Percentiles rank a stretch among this genome's conserved stretches.
phyloP scores from a whole-genome alignment of 257 asterid species.

The Petunia secreta region DNA sequence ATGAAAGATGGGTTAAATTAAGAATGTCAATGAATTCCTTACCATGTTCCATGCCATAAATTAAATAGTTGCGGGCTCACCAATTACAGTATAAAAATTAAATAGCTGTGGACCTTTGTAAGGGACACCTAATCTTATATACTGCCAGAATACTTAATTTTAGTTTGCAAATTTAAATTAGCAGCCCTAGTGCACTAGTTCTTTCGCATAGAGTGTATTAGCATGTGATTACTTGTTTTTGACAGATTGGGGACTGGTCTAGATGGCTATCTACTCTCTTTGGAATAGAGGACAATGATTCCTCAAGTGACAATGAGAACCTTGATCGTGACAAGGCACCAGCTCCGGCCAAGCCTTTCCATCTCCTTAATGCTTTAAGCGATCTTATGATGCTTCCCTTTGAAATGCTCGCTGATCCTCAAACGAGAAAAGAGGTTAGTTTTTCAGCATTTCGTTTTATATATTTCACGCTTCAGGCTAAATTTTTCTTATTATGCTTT shows the following conservation, averaged over 20 bases:
- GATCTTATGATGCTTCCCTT: conserved; percentile 95
- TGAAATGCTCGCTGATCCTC: conserved; percentile 72
- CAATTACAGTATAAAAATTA: background rate
- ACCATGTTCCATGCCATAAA: conserved; percentile 5
- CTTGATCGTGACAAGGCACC: conserved; percentile 37
- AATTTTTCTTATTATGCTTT: conserved; percentile 13
- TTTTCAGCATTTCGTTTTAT: background rate
- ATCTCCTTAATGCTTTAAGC: conserved; percentile 76
- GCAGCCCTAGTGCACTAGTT: background rate
- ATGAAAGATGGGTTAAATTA: background rate
- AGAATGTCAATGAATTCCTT: background rate
- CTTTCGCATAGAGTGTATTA: background rate
- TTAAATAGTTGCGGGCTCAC: background rate
- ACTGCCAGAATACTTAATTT: background rate
- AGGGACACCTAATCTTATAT: background rate
- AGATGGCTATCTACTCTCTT: conserved; percentile 83
- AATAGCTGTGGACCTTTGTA: conserved; percentile 1
- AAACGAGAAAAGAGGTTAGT: conserved; percentile 80
- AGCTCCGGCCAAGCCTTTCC: conserved; percentile 65
- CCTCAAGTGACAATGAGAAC: conserved; percentile 38
- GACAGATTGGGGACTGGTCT: conserved; percentile 89
- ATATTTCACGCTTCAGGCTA: conserved; percentile 27
- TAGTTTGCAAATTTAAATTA: background rate
- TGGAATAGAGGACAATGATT: conserved; percentile 65
- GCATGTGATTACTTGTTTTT: conserved; percentile 22